A percentile compares a stretch with the other conserved stretches of the same genome.
Conservation (phyloP, 441 rosid species). For the Codiaeum variegatum region DNA sequence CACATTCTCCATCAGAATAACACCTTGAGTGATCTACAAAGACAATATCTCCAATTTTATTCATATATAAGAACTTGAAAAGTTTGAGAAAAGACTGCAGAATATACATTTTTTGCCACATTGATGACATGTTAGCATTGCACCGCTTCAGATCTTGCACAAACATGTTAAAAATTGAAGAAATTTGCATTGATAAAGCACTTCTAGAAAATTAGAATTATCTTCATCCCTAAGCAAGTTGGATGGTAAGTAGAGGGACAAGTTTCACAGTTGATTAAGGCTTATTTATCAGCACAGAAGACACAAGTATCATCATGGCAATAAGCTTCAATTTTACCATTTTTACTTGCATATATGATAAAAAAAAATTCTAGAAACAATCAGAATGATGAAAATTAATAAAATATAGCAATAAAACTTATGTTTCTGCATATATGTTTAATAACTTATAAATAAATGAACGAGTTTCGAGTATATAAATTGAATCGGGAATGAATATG, state of each 20-base stretch:
- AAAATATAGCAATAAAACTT: no score
- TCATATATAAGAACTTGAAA: no score
- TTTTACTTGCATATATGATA: no score
- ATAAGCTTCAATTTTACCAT: no score
- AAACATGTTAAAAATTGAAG: constrained; percentile 15
- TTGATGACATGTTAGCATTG: constrained; percentile 11
- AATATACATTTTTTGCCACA: constrained; percentile 17
- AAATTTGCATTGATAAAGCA: background rate
- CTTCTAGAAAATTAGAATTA: background rate
- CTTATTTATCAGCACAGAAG: constrained; percentile 37
- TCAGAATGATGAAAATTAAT: no score
- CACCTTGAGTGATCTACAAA: constrained; percentile 25
- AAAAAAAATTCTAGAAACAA: no score
- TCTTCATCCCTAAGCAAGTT: constrained; percentile 25
- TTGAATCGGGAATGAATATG: no score
- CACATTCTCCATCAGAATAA: background rate
- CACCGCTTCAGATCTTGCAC: constrained; percentile 11
- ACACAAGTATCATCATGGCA: constrained; percentile 32
- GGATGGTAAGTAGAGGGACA: constrained; percentile 33
- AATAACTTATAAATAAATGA: no score
- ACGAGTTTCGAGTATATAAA: no score
- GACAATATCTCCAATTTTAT: background rate
- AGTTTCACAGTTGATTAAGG: constrained; percentile 28
- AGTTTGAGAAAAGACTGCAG: background rate
- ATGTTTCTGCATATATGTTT: no score